These are phyloP conservation scores for Pseudevernia furfuracea DNA, from an alignment of 495 filamentous ascomycete genomes.

Conservation along the genomic window DNA sequence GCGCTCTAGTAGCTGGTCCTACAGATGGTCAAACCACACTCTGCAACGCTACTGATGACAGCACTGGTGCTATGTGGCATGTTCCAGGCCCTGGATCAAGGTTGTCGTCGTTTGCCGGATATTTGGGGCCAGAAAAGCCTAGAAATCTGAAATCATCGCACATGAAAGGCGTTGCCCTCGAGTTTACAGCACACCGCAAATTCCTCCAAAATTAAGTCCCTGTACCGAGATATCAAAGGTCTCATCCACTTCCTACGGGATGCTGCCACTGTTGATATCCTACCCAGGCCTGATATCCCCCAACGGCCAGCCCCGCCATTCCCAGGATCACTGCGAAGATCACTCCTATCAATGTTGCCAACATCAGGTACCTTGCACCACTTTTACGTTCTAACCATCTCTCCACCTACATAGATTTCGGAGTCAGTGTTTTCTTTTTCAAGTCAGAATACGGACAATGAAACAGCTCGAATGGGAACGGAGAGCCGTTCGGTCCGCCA, in stretches of 20 bases:
- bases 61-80: background rate
- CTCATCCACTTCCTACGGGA: slow-evolving; percentile 6
- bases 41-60: no score
- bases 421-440: no score
- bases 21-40: background rate
- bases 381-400: slow-evolving; percentile 35
- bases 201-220: background rate
- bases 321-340: slow-evolving; percentile 25
- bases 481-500: no score
- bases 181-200: background rate
- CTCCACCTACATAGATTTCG: no score
- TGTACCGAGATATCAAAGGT: no score
- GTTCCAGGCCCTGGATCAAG: no score
- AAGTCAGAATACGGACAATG: no score
- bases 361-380: slow-evolving; percentile 34
- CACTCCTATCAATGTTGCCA: slow-evolving; percentile 34
- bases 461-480: no score
- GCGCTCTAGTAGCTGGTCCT: background rate
- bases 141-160: background rate
- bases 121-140: background rate
- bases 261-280: slow-evolving; percentile 26
- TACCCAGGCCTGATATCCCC: slow-evolving; percentile 25
- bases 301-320: slow-evolving; percentile 22
- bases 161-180: background rate
- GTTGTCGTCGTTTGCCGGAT: background rate